These are phyloP conservation scores for Sanguinoderma infundibulare DNA, from an alignment of 1,284 basidiomycete species.

Conservation along the genomic window DNA sequence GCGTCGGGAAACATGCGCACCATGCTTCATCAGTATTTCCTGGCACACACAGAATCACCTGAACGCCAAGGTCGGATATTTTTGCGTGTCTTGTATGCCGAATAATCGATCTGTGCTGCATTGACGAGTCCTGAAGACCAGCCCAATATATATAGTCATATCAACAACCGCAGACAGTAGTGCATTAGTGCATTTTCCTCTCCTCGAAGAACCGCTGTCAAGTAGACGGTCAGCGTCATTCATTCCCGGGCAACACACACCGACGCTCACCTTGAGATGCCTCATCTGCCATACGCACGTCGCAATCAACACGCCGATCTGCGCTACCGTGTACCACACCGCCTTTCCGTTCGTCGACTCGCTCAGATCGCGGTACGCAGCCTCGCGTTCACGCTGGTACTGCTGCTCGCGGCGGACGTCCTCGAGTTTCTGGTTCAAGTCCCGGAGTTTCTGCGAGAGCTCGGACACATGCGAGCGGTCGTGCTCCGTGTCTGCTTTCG, in stretches of 20 bases:
- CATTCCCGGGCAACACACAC: conserved; percentile 30
- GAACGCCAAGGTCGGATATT: not conserved
- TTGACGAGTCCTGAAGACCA: not conserved
- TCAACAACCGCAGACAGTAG: conserved; percentile 14
- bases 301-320: conserved; percentile 83
- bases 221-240: not conserved
- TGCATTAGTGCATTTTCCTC: conserved; percentile 73
- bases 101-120: not conserved
- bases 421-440: conserved; percentile 91
- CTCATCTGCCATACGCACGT: conserved; percentile 94
- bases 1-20: not conserved
- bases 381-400: conserved; percentile 95
- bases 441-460: conserved; percentile 85
- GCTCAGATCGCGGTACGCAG: conserved; percentile 88
- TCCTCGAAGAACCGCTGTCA: conserved; percentile 86
- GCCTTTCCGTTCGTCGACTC: conserved; percentile 90
- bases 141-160: conserved; percentile 24
- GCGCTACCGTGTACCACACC: conserved; percentile 91
- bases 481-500: conserved; percentile 82
- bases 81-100: not conserved
- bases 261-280: conserved; percentile 75
- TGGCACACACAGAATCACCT: not conserved
- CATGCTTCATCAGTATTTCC: not conserved
- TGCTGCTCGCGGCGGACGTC: conserved; percentile 96
- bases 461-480: conserved; percentile 90